Conservation (phyloP, 345 rosid species). For the Capsella bursapastoris region DNA sequence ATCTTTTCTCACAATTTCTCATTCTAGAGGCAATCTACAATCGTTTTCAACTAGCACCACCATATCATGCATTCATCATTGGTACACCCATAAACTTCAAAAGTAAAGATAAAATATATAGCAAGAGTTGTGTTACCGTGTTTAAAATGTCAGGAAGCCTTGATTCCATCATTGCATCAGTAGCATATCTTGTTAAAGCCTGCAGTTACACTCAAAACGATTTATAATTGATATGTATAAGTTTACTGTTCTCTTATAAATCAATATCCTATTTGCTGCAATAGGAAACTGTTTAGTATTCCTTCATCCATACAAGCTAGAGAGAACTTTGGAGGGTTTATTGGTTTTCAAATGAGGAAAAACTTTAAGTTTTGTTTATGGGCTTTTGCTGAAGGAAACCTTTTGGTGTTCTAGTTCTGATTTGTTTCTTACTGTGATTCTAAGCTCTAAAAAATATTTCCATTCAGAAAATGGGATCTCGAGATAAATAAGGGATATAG, state of each 20-base stretch:
- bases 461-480: constrained; percentile 1
- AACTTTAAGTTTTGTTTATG: neutral
- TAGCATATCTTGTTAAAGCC: constrained; percentile 70
- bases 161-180: constrained; percentile 87
- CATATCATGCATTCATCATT: neutral
- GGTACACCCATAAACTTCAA: constrained; percentile 16
- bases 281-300: neutral
- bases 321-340: neutral
- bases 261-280: neutral
- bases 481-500: constrained; percentile 6
- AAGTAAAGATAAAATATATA: neutral
- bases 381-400: constrained; percentile 5
- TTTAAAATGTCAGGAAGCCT: constrained; percentile 75
- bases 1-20: constrained; percentile 2
- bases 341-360: neutral
- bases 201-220: constrained; percentile 44
- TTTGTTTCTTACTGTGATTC: neutral
- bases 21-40: neutral
- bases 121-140: constrained; percentile 51
- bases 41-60: neutral
- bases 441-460: neutral
- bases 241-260: neutral
- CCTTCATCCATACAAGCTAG: constrained; percentile 19
- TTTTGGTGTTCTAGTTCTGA: constrained; percentile 14
- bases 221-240: neutral